These are phyloP conservation scores for Fusarium cicatricum DNA, from an alignment of 2,329 filamentous ascomycete species.

Conservation along the genomic window DNA sequence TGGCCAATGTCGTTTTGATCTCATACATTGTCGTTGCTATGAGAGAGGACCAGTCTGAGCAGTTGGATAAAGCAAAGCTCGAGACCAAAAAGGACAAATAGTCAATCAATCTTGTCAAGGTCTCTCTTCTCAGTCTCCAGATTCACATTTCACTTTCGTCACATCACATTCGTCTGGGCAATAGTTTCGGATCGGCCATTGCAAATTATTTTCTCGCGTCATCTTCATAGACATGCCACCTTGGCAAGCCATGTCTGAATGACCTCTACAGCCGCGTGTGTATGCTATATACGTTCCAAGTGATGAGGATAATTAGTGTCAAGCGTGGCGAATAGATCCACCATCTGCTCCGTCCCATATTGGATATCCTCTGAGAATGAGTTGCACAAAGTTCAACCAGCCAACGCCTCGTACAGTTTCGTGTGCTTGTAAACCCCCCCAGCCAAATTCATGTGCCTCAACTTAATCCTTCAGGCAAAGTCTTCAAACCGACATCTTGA, in stretches of 20 bases:
- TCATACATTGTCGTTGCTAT: slow-evolving; percentile 93
- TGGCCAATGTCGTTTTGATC: slow-evolving; percentile 91
- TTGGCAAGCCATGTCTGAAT: slow-evolving; percentile 16
- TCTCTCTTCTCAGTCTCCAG: background rate
- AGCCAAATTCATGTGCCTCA: slow-evolving; percentile 40
- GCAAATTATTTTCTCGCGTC: slow-evolving; percentile 31
- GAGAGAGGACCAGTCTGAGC: slow-evolving; percentile 76
- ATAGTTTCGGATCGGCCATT: slow-evolving; percentile 11
- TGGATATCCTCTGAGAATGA: slow-evolving; percentile 22
- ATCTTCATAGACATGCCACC: slow-evolving; percentile 19
- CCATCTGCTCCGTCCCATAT: slow-evolving; percentile 25
- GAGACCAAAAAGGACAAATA: slow-evolving; percentile 61
- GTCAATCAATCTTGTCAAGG: slow-evolving; percentile 2
- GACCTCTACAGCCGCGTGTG: slow-evolving; percentile 39
- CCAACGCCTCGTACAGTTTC: slow-evolving; percentile 43
- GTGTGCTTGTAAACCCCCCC: slow-evolving; percentile 39
- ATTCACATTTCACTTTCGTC: slow-evolving; percentile 6
- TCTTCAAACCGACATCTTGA: slow-evolving; percentile 15
- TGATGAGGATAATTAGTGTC: slow-evolving; percentile 39
- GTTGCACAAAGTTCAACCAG: slow-evolving; percentile 28
- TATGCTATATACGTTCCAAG: slow-evolving; percentile 39
- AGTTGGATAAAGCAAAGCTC: slow-evolving; percentile 52
- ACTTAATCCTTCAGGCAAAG: slow-evolving; percentile 18
- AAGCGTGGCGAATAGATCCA: slow-evolving; percentile 36
- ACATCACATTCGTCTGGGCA: background rate